phyloP scores from a whole-genome alignment of 73 alveolate species.

The Paramecium sexaurelia region DNA sequence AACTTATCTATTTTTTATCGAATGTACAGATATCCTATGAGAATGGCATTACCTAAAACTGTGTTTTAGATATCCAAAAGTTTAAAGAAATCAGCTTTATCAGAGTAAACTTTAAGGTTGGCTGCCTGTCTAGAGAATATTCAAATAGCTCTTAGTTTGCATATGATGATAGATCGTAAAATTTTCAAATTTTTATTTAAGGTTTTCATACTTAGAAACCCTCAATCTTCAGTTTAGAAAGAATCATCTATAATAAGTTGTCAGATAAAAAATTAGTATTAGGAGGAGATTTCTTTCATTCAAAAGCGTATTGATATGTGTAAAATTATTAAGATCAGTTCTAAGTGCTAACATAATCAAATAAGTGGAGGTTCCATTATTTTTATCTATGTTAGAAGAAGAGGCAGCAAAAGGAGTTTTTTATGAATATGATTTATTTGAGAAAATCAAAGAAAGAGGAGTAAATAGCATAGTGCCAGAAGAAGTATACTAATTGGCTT shows the following conservation, averaged over 20 bases:
- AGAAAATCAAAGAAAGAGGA: neutral
- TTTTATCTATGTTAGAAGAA: slow-evolving; percentile 52
- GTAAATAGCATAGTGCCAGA: neutral
- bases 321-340: neutral
- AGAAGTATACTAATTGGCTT: slow-evolving; percentile 21
- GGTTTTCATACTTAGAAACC: neutral
- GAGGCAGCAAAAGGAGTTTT: slow-evolving; percentile 53
- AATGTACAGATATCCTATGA: neutral
- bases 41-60: slow-evolving; percentile 12
- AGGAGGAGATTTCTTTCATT: slow-evolving; percentile 56
- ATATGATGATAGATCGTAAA: slow-evolving; percentile 19
- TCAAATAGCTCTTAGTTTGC: slow-evolving; percentile 5
- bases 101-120: slow-evolving; percentile 9
- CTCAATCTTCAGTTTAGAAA: slow-evolving; percentile 5
- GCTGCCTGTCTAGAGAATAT: slow-evolving; percentile 37
- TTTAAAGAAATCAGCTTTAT: neutral
- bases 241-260: slow-evolving; percentile 1
- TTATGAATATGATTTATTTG: neutral
- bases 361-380: slow-evolving; percentile 27
- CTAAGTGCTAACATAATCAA: slow-evolving; percentile 20
- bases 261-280: slow-evolving; percentile 54
- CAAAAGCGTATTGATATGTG: slow-evolving; percentile 3
- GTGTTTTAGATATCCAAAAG: neutral
- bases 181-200: neutral
- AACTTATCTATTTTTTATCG: neutral